Evolutionary conservation across 225 moss, liverwort and hornwort genomes (phyloP), one percentile per base, ranked within the genome.

Genomic region (Pseudoscleropodium purum): DNA sequence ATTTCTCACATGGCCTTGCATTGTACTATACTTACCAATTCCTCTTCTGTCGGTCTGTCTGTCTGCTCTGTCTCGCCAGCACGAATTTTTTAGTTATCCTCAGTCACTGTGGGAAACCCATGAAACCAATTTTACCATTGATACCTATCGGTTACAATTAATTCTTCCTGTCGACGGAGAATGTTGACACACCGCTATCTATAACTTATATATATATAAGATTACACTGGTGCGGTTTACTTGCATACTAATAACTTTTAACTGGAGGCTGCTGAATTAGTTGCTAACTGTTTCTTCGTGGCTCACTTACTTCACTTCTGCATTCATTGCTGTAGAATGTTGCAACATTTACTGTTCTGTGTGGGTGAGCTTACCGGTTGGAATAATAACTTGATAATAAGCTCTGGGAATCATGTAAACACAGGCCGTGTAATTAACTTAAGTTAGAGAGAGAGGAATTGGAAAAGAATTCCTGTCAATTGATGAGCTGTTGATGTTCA

Each of bases 301-400:
- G 57, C 57, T 84, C 10, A 10, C 13, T 17, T 20, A 56, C 54
- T 7, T 74, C 51, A 61, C 61, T 61, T 61, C 13, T 11, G 60
- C 87, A 91, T 89, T 87, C 19, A 91, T 36, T 81, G 68, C 61
- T 36, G 81, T 75, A 61, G 67, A 83, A 84, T 89, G 84, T 81
- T 73, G 74, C 36, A 2, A 64, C 18, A 37, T 64, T 43, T 14
- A 37, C 84, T 77, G 13, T 24, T 13, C 82, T 65, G 15, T 65
- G 15, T 23, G 7, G 13, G 29, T 59, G 8, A 54, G 24, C 21
- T 14, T 33, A 33, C 59, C 23, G 12, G 52, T 78, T 69, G 43
- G 30, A 82, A 39, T 68, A 11, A 69, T 18, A 18, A 18, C 25
- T 25, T 33, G 17, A 33, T 27, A 37, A 68, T 68, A 82, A 29